phyloP scores from a whole-genome alignment of 805 yeast species.

The Metschnikowia continentalis region DNA sequence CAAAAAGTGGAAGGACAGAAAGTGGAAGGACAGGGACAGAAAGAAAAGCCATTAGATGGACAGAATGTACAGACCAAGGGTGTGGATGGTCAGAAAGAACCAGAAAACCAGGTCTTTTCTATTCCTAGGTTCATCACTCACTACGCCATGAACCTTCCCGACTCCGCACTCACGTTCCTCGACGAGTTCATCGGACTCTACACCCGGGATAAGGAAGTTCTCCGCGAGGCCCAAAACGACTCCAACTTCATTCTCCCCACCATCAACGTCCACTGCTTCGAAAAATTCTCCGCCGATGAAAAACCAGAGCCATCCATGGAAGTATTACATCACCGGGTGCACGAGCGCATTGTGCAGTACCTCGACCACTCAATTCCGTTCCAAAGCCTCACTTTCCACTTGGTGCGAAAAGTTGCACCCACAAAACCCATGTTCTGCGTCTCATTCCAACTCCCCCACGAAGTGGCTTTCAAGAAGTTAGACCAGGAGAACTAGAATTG shows the following conservation, averaged over 20 bases:
- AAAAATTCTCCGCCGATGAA: slow-evolving; percentile 74
- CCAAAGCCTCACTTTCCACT: slow-evolving; percentile 57
- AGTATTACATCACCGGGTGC: slow-evolving; percentile 66
- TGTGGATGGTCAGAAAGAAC: neutral
- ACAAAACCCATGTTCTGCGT: slow-evolving; percentile 95
- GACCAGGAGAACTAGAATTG: too few species aligned
- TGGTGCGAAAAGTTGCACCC: slow-evolving; percentile 93
- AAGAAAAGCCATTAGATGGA: too few species aligned
- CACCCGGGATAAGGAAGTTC: slow-evolving; percentile 34
- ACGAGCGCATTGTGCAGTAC: slow-evolving; percentile 42
- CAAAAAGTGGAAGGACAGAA: too few species aligned
- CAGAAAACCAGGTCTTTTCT: slow-evolving; percentile 6
- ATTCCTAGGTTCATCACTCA: slow-evolving; percentile 61
- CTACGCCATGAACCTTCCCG: slow-evolving; percentile 95
- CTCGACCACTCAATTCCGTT: slow-evolving; percentile 47
- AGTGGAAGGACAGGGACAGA: too few species aligned
- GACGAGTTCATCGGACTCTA: slow-evolving; percentile 76
- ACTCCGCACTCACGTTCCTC: slow-evolving; percentile 79
- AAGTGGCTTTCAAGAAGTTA: slow-evolving; percentile 48
- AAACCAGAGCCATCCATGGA: slow-evolving; percentile 60
- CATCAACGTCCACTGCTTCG: slow-evolving; percentile 89
- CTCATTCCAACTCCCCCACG: slow-evolving; percentile 66
- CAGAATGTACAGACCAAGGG: too few species aligned
- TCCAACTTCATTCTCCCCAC: slow-evolving; percentile 61
- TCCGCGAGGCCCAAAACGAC: slow-evolving; percentile 27